phyloP scores from a whole-genome alignment of 2,329 filamentous ascomycete genomes.

The Corynespora cassiicola region DNA sequence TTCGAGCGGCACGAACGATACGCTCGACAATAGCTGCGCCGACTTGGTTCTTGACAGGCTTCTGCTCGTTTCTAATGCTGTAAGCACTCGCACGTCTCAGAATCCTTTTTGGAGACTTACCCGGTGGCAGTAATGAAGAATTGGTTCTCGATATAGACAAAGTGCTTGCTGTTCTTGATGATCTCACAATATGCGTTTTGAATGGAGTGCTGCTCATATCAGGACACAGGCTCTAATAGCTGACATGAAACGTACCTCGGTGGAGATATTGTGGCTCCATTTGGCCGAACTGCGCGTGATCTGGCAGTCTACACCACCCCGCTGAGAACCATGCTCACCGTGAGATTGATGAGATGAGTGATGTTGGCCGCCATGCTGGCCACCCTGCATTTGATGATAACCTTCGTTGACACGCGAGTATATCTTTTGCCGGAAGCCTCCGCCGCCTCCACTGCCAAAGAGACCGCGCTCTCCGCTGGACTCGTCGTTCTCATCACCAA shows the following conservation, averaged over 20 bases:
- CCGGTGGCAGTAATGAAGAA: conserved; percentile 87
- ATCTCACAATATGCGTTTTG: conserved; percentile 81
- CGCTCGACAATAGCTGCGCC: conserved; percentile 80
- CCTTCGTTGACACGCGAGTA: conserved; percentile 29
- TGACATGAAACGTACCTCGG: conserved; percentile 53
- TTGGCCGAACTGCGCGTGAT: conserved; percentile 51
- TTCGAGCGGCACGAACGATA: conserved; percentile 72
- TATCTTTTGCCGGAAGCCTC: conserved; percentile 37
- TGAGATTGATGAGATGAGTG: conserved; percentile 33
- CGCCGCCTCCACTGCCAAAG: conserved; percentile 26
- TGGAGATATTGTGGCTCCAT: conserved; percentile 66
- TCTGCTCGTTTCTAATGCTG: conserved; percentile 62
- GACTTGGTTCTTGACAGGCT: conserved; percentile 78
- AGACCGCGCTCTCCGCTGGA: conserved; percentile 39
- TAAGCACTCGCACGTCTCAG: conserved; percentile 2
- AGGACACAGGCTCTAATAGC: conserved; percentile 6
- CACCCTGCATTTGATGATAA: conserved; percentile 32
- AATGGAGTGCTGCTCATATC: conserved; percentile 71
- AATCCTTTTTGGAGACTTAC: conserved; percentile 5
- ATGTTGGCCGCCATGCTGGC: conserved; percentile 22
- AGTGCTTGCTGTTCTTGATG: conserved; percentile 73
- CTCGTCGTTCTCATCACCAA: conserved; percentile 32
- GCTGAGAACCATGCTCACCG: conserved; percentile 36
- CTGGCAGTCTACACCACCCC: conserved; percentile 40
- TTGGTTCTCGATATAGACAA: conserved; percentile 83